Base-by-base conservation (phyloP, 139 green algal genomes). In the Chlorella sp. region DNA sequence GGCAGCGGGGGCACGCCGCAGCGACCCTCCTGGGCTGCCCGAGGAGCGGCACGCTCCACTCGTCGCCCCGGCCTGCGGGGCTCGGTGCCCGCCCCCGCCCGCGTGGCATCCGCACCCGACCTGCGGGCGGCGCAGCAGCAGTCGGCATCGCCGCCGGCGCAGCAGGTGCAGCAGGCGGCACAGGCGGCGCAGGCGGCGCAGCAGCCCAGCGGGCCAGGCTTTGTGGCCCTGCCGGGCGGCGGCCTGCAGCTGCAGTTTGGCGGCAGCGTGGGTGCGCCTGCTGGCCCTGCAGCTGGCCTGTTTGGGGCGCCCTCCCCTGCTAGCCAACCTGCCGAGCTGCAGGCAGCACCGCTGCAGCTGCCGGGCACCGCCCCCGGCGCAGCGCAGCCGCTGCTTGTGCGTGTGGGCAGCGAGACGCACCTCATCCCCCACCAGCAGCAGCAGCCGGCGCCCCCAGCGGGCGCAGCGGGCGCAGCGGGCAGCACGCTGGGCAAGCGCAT, bases 341-440 rank as follows among this genome's bases (percentile, higher is more conserved):
- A 41, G 68, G 41, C 74, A 63, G 28, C 28, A 26, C n/a, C 60
- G 0, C 44, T 69, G 28, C 67, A 25, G 23, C 39, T 67, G 44
- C 55, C 56, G n/a, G 38, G 32, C 69, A 57, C 39, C n/a, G 74
- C 56, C 4, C 56, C 57, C n/a, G 16, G 38, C 39, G 13, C 2
- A 1, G 25, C 17, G 12, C 63, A 87, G 65, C 83, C 75, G 7
- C 74, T 94, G 65, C 86, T 94, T 79, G 89, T 94, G 62, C 83
- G 91, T 7, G 90, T 94, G 7, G 91, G 91, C 76, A 88, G 75
- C 56, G 91, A 94, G 82, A 90, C 89, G 67, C 91, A 94, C 72
- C 64, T 94, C 9, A 88, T 94, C 17, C 76, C 86, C 12, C 67
- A 88, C 60, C 70, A 87, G 67, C 80, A 78, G 64, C 78, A 51